phyloP scores from a whole-genome alignment of 2,329 filamentous ascomycete species.

The Xylaria sp. region DNA sequence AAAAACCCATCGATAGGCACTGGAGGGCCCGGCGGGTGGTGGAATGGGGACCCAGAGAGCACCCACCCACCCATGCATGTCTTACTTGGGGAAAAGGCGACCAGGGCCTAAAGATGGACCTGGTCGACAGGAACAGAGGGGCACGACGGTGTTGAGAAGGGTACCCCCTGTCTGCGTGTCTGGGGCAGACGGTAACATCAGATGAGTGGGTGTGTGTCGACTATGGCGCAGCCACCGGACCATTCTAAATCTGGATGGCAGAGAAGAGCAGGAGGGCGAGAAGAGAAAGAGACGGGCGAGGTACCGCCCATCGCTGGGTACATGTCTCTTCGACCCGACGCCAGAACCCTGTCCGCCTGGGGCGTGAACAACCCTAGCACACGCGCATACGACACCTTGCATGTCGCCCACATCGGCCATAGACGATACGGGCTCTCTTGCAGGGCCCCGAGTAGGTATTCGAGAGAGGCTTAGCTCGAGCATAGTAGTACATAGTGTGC shows the following conservation, averaged over 20 bases:
- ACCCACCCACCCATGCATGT: conserved; percentile 48
- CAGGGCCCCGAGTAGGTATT: conserved; percentile 21
- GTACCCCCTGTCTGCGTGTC: conserved; percentile 43
- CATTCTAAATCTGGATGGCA: conserved; percentile 39
- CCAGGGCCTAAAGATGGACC: conserved; percentile 40
- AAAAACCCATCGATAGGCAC: conserved; percentile 45
- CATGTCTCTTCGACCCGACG: conserved; percentile 9
- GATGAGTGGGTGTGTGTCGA: conserved; percentile 40
- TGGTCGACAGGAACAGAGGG: conserved; percentile 37
- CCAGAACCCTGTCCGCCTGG: conserved; percentile 25
- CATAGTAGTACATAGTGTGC: background rate
- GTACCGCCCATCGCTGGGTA: conserved; percentile 31
- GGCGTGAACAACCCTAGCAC: conserved; percentile 19
- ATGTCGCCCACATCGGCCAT: conserved; percentile 30
- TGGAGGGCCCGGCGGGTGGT: conserved; percentile 39
- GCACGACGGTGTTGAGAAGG: conserved; percentile 32
- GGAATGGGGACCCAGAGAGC: conserved; percentile 40
- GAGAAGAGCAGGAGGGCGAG: conserved; percentile 10
- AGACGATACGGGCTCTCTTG: conserved; percentile 30
- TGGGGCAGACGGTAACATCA: conserved; percentile 48
- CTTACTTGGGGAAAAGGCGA: conserved; percentile 54
- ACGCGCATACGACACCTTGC: conserved; percentile 35
- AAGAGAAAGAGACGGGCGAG: conserved; percentile 15
- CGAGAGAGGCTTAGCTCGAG: conserved; percentile 11
- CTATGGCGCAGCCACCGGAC: conserved; percentile 37